Evolutionary conservation across 768 basidiomycete species (phyloP), one percentile per base, ranked within the genome.

Genomic region (Xanthoconium purpureum): DNA sequence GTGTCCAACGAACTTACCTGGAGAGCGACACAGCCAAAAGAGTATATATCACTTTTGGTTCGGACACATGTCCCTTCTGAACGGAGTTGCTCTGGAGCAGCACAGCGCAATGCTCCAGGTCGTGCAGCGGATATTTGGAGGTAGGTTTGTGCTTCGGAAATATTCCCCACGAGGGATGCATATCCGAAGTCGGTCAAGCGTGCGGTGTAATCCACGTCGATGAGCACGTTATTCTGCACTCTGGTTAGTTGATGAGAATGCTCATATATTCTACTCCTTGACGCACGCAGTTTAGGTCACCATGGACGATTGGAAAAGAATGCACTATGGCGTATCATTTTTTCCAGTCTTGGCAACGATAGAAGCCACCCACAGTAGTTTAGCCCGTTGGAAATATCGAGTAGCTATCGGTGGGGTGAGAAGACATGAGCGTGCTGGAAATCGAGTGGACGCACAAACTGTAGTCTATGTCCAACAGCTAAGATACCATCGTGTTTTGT

Each of bases 141-240:
- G 18, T 61, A 61, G 1, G 6, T 2, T 20, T 46, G 15, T 3
- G 37, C 50, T 38, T 61, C 54, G 0, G 56, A 56, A 7, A 55
- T 61, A 6, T 49, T 57, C 3, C 56, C 62, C 9, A 55, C 38
- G 13, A 64, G 11, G 0, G 77, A 77, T 20, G 72, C 69, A 40
- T 63, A 54, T 1, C 79, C 79, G 44, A 81, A 81, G 52, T 80
- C 79, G 33, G 73, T 71, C 7, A 81, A 58, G 11, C 72, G 70
- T 0, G 73, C 78, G 20, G 69, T 72, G 24, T 71, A 59, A 7
- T 60, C 39, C n/a, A 29, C 44, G 1, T 60, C 57, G 3, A 66
- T 14, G 14, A 67, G 50, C 1, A 66, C 48, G 1, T 68, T 64
- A 3, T 55, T 66, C 64, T 68, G 18, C 46, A 35, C 9, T 10